These are phyloP conservation scores for Lithospermum erythrorhizon DNA, from an alignment of 257 asterid species.

Conservation along the genomic window DNA sequence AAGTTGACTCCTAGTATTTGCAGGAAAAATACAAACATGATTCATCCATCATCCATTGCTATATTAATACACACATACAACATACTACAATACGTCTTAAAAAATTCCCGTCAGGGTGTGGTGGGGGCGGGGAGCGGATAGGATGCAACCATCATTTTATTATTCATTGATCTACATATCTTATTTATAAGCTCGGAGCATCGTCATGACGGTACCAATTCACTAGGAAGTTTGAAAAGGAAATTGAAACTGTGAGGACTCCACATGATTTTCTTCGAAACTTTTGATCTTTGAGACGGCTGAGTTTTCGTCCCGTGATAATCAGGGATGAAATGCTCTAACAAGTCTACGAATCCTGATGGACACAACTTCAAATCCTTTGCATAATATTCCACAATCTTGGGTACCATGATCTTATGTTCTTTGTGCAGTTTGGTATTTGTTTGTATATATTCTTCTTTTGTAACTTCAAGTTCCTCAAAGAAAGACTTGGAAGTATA, in stretches of 20 bases:
- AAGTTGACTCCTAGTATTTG: too few species aligned
- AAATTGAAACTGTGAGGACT: slow-evolving; percentile 62
- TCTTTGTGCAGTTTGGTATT: slow-evolving; percentile 49
- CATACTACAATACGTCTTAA: too few species aligned
- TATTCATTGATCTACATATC: not conserved
- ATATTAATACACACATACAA: not conserved
- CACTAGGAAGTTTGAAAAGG: slow-evolving; percentile 44
- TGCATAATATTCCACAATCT: slow-evolving; percentile 49
- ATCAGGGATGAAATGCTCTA: slow-evolving; percentile 42
- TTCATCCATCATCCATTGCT: slow-evolving; percentile 33
- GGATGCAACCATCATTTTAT: slow-evolving; percentile 1
- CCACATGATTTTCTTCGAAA: slow-evolving; percentile 57
- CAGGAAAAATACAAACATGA: slow-evolving; percentile 6
- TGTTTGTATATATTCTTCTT: slow-evolving; percentile 78
- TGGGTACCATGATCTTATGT: slow-evolving; percentile 52
- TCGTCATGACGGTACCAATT: slow-evolving; percentile 24
- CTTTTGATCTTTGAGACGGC: slow-evolving; percentile 30
- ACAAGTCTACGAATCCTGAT: slow-evolving; percentile 35
- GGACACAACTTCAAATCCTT: slow-evolving; percentile 51
- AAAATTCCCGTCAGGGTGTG: too few species aligned
- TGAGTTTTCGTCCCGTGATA: slow-evolving; percentile 19
- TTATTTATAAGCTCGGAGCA: too few species aligned
- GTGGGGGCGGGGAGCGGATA: too few species aligned
- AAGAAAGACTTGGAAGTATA: slow-evolving; percentile 55
- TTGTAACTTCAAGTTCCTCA: slow-evolving; percentile 79